Evolutionary conservation across 2,329 filamentous ascomycete genomes (phyloP).

Genomic region (Diaporthe citri): DNA sequence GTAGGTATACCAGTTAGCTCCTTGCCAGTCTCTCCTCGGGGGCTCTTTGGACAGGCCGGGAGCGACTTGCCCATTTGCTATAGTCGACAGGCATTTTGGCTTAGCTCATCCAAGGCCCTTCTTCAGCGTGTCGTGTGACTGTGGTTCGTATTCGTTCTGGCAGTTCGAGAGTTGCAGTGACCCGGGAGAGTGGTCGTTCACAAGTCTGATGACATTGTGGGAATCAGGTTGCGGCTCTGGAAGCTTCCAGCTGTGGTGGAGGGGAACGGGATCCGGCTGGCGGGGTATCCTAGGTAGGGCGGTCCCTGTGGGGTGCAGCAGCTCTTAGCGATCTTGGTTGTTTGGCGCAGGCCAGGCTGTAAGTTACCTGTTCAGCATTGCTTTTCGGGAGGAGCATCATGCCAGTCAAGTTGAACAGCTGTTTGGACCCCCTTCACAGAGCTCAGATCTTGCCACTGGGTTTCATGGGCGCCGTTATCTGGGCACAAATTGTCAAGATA

Average conservation of each 20-base stretch:
- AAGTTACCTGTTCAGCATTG: not conserved
- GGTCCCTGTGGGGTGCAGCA: not conserved
- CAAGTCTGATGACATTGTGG: not conserved
- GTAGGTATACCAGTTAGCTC: not conserved
- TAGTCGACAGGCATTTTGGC: slow-evolving; percentile 63
- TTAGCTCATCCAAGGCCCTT: not conserved
- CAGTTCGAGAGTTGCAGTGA: not conserved
- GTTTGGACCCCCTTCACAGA: not conserved
- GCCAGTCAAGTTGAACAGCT: not conserved
- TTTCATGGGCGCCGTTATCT: not conserved
- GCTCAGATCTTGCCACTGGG: not conserved
- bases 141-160: not conserved
- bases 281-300: slow-evolving; percentile 8
- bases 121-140: not conserved
- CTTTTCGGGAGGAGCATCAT: not conserved
- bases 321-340: not conserved
- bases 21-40: slow-evolving; percentile 35
- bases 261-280: slow-evolving; percentile 11
- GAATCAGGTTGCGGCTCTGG: slow-evolving; percentile 22
- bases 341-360: slow-evolving; percentile 4
- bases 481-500: not conserved
- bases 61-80: slow-evolving; percentile 72
- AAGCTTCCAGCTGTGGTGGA: slow-evolving; percentile 8
- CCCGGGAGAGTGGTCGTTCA: not conserved
- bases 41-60: not conserved